Conservation (phyloP, 768 basidiomycete genomes). For the Dacryopinax primogenitus region DNA sequence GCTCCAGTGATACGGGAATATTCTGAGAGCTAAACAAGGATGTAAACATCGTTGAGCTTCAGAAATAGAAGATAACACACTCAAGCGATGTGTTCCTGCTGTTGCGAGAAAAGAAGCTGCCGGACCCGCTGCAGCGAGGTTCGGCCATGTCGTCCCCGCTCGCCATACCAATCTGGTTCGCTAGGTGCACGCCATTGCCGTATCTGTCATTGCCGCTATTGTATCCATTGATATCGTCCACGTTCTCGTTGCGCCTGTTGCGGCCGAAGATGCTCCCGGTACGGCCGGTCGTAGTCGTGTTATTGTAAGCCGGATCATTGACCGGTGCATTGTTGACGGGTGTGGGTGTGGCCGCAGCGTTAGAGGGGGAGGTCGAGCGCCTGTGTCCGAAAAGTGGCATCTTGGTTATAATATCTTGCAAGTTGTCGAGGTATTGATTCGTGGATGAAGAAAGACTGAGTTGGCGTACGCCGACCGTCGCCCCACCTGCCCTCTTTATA, state of each 20-base stretch:
- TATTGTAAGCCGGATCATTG: not conserved
- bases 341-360: not conserved
- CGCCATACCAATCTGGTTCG: not conserved
- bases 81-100: not conserved
- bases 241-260: not conserved
- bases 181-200: slow-evolving; percentile 1
- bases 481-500: not conserved
- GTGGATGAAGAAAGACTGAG: not conserved
- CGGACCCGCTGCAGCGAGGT: not conserved
- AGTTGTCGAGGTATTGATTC: not conserved
- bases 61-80: not conserved
- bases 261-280: not conserved
- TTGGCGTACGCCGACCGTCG: not conserved
- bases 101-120: slow-evolving; percentile 7
- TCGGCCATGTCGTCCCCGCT: not conserved
- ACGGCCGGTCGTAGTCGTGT: not conserved
- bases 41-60: not conserved
- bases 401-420: not conserved
- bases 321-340: not conserved
- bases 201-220: not conserved
- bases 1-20: not conserved
- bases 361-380: not conserved
- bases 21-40: not conserved
- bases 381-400: slow-evolving; percentile 6
- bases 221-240: not conserved